These are phyloP conservation scores for Cercophora scortea DNA, from an alignment of 495 filamentous ascomycete species.

Conservation along the genomic window DNA sequence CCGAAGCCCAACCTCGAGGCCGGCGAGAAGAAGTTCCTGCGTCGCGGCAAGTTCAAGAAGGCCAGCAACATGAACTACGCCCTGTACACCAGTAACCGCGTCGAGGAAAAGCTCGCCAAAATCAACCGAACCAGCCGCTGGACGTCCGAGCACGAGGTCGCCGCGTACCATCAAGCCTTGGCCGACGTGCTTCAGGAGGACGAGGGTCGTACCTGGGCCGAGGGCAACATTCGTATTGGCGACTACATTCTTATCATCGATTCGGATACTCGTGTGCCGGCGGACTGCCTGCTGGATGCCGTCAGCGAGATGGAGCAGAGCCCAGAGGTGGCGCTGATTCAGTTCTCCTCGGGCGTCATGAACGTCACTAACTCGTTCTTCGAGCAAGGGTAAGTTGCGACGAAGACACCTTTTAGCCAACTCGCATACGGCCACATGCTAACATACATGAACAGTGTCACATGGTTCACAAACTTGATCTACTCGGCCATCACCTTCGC, in stretches of 20 bases:
- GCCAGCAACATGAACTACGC: slow-evolving; percentile 70
- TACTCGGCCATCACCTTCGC: slow-evolving; percentile 62
- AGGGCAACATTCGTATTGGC: slow-evolving; percentile 61
- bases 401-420: too few relatives aligned
- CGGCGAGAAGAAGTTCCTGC: slow-evolving; percentile 38
- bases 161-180: slow-evolving; percentile 42
- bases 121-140: slow-evolving; percentile 36
- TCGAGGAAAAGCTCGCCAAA: slow-evolving; percentile 48
- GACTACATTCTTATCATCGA: slow-evolving; percentile 64
- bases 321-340: slow-evolving; percentile 62
- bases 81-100: slow-evolving; percentile 47
- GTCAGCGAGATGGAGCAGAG: slow-evolving; percentile 65
- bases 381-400: slow-evolving; percentile 43
- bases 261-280: slow-evolving; percentile 60
- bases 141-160: slow-evolving; percentile 43
- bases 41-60: slow-evolving; percentile 66
- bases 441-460: slow-evolving; percentile 33
- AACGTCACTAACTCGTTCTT: slow-evolving; percentile 55
- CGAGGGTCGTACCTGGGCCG: slow-evolving; percentile 57
- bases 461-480: slow-evolving; percentile 68
- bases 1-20: slow-evolving; percentile 30
- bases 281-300: slow-evolving; percentile 60
- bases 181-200: slow-evolving; percentile 48
- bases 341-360: slow-evolving; percentile 65
- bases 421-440: background rate